Percentiles rank a stretch among this genome's conserved stretches.
These are phyloP conservation scores for Candida yuanshanica DNA, from an alignment of 805 yeast genomes.

Conservation along the genomic window DNA sequence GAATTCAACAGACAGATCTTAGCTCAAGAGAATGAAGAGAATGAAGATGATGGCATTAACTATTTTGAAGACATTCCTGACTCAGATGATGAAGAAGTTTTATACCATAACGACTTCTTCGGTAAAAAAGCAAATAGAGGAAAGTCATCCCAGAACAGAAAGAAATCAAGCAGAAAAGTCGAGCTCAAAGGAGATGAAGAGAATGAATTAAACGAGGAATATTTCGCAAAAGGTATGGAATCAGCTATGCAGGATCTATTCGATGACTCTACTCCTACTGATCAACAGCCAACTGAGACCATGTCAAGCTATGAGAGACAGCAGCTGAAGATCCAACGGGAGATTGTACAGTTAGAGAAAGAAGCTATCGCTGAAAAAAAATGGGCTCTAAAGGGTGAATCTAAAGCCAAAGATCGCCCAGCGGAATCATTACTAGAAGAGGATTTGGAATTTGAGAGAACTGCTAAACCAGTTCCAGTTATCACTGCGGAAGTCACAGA, in stretches of 20 bases:
- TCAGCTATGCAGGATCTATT: slow-evolving; percentile 36
- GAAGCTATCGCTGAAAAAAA: slow-evolving; percentile 87
- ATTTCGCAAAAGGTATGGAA: slow-evolving; percentile 54
- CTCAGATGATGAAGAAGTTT: slow-evolving; percentile 40
- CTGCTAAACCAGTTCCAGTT: slow-evolving; percentile 93
- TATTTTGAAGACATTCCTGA: slow-evolving; percentile 47
- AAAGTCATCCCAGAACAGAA: slow-evolving; percentile 6
- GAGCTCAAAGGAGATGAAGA: slow-evolving; percentile 27
- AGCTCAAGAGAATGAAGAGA: slow-evolving; percentile 47
- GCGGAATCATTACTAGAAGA: slow-evolving; percentile 78
- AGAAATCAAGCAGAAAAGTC: background rate
- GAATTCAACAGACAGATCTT: slow-evolving; percentile 74
- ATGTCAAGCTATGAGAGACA: slow-evolving; percentile 80
- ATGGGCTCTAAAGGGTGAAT: slow-evolving; percentile 96
- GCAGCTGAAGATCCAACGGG: slow-evolving; percentile 67
- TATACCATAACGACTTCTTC: slow-evolving; percentile 50
- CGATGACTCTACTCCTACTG: slow-evolving; percentile 42
- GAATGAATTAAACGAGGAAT: slow-evolving; percentile 51
- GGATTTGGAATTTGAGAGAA: slow-evolving; percentile 84
- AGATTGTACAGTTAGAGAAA: slow-evolving; percentile 73
- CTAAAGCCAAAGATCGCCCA: slow-evolving; percentile 74
- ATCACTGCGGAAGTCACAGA: slow-evolving; percentile 87
- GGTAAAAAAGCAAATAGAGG: slow-evolving; percentile 26
- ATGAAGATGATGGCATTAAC: slow-evolving; percentile 48
- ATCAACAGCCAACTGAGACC: slow-evolving; percentile 24